Evolutionary conservation across 2,329 filamentous ascomycete genomes (phyloP), one percentile per base, ranked within the genome.

Genomic region (Nemania diffusa): DNA sequence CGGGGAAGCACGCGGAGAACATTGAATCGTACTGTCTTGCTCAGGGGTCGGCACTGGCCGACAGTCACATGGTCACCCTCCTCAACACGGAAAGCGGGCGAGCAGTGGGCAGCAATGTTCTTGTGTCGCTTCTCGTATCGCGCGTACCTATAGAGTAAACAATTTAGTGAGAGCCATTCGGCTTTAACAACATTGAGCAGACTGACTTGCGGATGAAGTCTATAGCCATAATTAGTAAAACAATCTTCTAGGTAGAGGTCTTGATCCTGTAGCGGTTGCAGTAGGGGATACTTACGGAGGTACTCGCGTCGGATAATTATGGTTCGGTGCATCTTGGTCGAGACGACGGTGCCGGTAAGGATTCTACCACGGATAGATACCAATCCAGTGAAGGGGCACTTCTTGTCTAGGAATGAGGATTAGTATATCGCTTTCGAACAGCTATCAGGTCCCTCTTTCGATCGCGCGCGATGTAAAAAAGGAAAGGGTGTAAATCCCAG

Each of bases 91-190:
- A 99, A 99, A 84, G 95, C 95, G 79, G 96, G 96, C 75, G 94
- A 97, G 80, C 98, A 95, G 90, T 99, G 96, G 77, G 95, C 96
- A 81, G 96, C 93, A 76, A 99, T 90, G 91, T 99, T 99, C 92
- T 97, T 97, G 93, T 99, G 96, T 84, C 96, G 91, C 92, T 97
- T 98, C 93, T 99, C 97, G 86, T 99, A 99, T 91, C 96, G 93
- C 83, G 92, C 89, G 91, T 99, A 99, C 32, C 68, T 69, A 64
- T 62, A 29, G 3, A 40, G 46, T 27, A 32, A n/a, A 34, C 42
- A 20, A 2, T 58, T 69, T 63, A 69, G 68, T 57, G 57, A 46
- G 17, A 26, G 11, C 15, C 40, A 13, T 26, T 5, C 15, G 15
- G 40, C 40, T 37, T 57, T 24, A 20, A 22, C 7, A 3, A 40